These are phyloP conservation scores for Kwoniella pini DNA, from an alignment of 768 basidiomycete genomes.

Conservation along the genomic window DNA sequence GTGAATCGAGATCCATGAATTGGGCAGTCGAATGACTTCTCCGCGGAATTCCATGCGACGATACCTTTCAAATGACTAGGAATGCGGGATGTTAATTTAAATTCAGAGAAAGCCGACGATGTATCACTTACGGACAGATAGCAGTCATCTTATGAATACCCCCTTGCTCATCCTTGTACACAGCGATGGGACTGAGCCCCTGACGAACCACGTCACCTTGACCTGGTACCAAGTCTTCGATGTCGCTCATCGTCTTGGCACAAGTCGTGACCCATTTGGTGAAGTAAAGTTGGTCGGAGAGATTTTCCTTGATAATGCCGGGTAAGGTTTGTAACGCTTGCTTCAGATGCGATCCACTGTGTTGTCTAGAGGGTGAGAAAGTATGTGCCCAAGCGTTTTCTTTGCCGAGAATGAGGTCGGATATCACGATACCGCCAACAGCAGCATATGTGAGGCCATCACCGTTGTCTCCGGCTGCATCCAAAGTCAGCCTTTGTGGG, in stretches of 20 bases:
- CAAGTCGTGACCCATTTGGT: slow-evolving; percentile 29
- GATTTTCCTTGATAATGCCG: slow-evolving; percentile 26
- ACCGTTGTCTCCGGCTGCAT: slow-evolving; percentile 32
- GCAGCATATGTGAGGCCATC: slow-evolving; percentile 35
- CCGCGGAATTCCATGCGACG: slow-evolving; percentile 28
- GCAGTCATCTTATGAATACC: slow-evolving; percentile 33
- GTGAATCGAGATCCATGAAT: slow-evolving; percentile 34
- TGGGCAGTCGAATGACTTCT: slow-evolving; percentile 35
- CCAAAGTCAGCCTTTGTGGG: background rate
- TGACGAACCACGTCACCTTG: slow-evolving; percentile 30
- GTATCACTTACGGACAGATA: slow-evolving; percentile 26
- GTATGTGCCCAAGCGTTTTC: slow-evolving; percentile 28
- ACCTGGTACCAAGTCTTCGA: slow-evolving; percentile 33
- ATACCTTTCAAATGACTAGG: slow-evolving; percentile 30
- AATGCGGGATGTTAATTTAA: background rate
- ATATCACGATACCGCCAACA: slow-evolving; percentile 25
- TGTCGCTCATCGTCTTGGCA: slow-evolving; percentile 30
- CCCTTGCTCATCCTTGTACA: slow-evolving; percentile 31
- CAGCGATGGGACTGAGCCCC: slow-evolving; percentile 25
- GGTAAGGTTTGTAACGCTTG: slow-evolving; percentile 21
- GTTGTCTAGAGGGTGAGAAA: slow-evolving; percentile 32
- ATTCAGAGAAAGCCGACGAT: background rate
- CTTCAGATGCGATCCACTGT: slow-evolving; percentile 20
- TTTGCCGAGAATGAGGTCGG: slow-evolving; percentile 23
- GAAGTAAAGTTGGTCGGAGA: slow-evolving; percentile 30